These are phyloP conservation scores for Endogone sp. DNA, from an alignment of 192 early-diverging fungal species.

Conservation along the genomic window DNA sequence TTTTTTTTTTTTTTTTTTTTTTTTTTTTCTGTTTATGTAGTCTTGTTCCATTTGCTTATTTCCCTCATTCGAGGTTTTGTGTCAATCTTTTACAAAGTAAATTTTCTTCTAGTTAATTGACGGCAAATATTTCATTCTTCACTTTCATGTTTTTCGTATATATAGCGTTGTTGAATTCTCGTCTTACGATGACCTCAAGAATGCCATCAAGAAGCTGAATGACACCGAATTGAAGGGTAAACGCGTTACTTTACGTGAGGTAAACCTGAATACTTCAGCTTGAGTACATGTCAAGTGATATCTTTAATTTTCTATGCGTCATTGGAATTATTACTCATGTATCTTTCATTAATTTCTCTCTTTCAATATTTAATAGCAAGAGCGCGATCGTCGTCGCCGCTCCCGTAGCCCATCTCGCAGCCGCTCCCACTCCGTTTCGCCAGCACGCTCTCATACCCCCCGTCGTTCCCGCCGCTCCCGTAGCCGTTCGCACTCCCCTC, in stretches of 20 bases:
- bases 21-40: not conserved
- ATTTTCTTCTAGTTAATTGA: not conserved
- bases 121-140: conserved; percentile 3
- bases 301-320: no score
- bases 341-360: conserved; percentile 23
- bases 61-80: no score
- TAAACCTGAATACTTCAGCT: conserved; percentile 34
- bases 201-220: conserved; percentile 82
- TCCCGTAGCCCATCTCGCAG: not conserved
- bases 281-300: no score
- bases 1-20: conserved; percentile 9
- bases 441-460: conserved; percentile 8
- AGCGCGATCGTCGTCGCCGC: conserved; percentile 25
- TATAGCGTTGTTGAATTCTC: conserved; percentile 88
- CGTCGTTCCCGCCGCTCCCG: conserved; percentile 43
- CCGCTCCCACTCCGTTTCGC: conserved; percentile 18
- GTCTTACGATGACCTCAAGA: conserved; percentile 72
- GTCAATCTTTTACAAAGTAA: no score
- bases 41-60: not conserved
- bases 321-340: conserved; percentile 45
- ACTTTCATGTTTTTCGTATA: not conserved
- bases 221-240: conserved; percentile 68
- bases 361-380: not conserved
- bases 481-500: conserved; percentile 35
- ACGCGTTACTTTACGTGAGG: conserved; percentile 61